Evolutionary conservation across 2,329 filamentous ascomycete genomes (phyloP), one percentile per base, ranked within the genome.

Genomic region (Talaromyces islandicus): DNA sequence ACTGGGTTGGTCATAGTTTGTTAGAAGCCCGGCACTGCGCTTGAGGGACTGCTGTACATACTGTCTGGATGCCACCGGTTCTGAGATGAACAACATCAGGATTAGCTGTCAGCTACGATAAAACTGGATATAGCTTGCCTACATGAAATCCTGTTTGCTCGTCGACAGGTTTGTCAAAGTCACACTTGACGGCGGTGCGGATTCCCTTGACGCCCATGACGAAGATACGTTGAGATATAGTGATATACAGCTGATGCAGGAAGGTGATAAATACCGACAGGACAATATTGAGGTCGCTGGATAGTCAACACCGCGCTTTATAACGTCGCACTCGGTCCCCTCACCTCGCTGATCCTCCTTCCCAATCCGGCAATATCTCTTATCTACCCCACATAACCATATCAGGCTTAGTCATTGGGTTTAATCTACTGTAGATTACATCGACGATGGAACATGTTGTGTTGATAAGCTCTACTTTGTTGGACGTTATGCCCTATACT

Each of bases 1-100:
- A 96, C 90, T 94, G 62, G 48, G n/a, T 6, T 3, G 41, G 29
- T 27, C 41, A 27, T n/a, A 57, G 14, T 29, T 19, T 19, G 19
- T 24, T 5, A n/a, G 17, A 32, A 46, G 17, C 21, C 38, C 19
- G 30, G 30, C 21, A 32, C 32, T 14, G 32, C 19, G 14, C 24
- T 21, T 27, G 7, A 32, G n/a, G 9, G 27, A 21, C 12, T 41
- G n/a, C 19, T 10, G 21, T 12, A 70, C 81, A 57, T 81, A 92
- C 90, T 88, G 65, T 96, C 92, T 38, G 92, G 92, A 70, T 97
- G 92, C 92, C 92, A 96, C 73, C 92, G 83, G 70, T 97, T 97
- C 89, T 91, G 65, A 7, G 21, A 19, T 12, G 24, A 6, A 35
- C 53, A 6, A 35, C 53, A 59, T 35, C 32, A 14, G 54, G 50